Conservation (phyloP, 2,329 filamentous ascomycete genomes). For the Seiridium cupressi region DNA sequence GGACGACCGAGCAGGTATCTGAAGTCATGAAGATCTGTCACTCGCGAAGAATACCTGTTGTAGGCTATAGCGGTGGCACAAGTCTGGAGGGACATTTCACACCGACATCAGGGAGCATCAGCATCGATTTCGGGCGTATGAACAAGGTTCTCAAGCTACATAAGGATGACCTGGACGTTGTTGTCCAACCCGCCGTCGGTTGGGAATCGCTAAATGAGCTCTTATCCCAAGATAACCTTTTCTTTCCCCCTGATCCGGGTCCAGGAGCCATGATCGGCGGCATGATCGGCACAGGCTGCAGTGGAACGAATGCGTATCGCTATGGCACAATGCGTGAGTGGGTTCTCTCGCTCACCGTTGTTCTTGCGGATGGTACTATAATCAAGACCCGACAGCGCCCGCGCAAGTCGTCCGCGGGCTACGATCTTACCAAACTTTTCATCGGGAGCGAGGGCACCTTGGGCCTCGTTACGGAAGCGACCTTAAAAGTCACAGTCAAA, state of each 20-base stretch:
- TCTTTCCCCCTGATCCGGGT: slow-evolving; percentile 83
- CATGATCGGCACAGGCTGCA: slow-evolving; percentile 66
- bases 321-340: slow-evolving; percentile 90
- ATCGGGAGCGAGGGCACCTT: slow-evolving; percentile 82
- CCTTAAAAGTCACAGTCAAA: slow-evolving; percentile 70
- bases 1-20: slow-evolving; percentile 71
- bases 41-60: slow-evolving; percentile 67
- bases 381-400: slow-evolving; percentile 78
- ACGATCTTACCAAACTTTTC: slow-evolving; percentile 76
- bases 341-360: slow-evolving; percentile 78
- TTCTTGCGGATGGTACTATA: slow-evolving; percentile 77
- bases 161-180: slow-evolving; percentile 64
- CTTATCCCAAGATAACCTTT: slow-evolving; percentile 65
- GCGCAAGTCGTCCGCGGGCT: slow-evolving; percentile 78
- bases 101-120: slow-evolving; percentile 70
- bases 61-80: slow-evolving; percentile 73
- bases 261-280: slow-evolving; percentile 84
- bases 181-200: slow-evolving; percentile 71
- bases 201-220: slow-evolving; percentile 78
- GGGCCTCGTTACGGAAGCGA: slow-evolving; percentile 76
- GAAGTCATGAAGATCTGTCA: slow-evolving; percentile 76
- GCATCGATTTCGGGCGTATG: slow-evolving; percentile 75
- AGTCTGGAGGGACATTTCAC: slow-evolving; percentile 78
- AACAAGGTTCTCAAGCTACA: slow-evolving; percentile 67
- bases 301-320: slow-evolving; percentile 77